Conservation (phyloP, 139 green algal species). For the Auxenochlorella pyrenoidosa region DNA sequence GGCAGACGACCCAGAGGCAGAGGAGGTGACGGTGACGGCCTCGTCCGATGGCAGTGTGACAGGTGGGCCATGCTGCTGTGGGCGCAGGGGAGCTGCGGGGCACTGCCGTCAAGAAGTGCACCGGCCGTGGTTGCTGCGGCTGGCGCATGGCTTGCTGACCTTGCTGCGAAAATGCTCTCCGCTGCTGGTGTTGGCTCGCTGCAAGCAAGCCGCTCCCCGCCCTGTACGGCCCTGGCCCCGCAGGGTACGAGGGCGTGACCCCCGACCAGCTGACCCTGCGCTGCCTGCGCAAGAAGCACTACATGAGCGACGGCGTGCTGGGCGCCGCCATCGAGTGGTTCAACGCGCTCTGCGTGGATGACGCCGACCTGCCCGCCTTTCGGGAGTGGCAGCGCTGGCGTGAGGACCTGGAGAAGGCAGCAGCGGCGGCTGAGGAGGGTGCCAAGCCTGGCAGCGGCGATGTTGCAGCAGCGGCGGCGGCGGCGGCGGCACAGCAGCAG, state of each 20-base stretch:
- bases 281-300: conserved; percentile 51
- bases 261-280: conserved; percentile 5
- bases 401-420: neutral
- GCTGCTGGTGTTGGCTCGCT: too few relatives aligned
- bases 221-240: neutral
- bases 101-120: neutral
- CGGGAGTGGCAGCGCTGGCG: conserved; percentile 22
- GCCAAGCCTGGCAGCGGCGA: neutral
- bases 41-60: conserved; percentile 40
- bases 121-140: neutral
- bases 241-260: conserved; percentile 41
- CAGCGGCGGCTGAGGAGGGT: neutral
- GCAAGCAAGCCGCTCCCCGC: neutral
- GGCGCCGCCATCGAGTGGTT: conserved; percentile 44
- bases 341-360: conserved; percentile 46
- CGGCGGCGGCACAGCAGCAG: neutral
- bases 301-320: conserved; percentile 16
- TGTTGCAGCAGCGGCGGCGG: neutral
- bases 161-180: too few relatives aligned
- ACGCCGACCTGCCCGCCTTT: conserved; percentile 40
- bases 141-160: neutral
- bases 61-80: neutral
- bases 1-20: conserved; percentile 25
- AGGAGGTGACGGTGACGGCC: conserved; percentile 46
- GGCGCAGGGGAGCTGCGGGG: too few relatives aligned